Conservation (phyloP, 1,139 yeast genomes). For the Kurtzmaniella natalensis region DNA sequence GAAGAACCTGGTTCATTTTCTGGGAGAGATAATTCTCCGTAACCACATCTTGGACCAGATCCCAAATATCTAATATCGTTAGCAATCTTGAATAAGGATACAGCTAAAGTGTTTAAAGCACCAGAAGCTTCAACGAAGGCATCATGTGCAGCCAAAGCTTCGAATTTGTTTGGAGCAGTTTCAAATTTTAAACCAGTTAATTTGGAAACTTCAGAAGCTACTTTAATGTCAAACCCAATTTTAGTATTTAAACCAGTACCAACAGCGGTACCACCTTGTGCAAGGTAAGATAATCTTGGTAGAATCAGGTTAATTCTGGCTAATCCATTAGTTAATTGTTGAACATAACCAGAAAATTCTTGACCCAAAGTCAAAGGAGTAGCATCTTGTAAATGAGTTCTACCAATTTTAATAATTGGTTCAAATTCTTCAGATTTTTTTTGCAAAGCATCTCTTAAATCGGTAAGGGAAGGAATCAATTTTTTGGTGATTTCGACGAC, state of each 20-base stretch:
- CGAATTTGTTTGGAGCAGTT: conserved; percentile 95
- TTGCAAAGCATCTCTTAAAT: conserved; percentile 65
- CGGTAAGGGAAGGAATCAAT: conserved; percentile 68
- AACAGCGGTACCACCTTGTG: conserved; percentile 98
- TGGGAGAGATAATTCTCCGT: conserved; percentile 85
- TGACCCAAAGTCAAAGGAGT: conserved; percentile 93
- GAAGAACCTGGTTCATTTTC: conserved; percentile 97
- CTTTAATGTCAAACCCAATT: conserved; percentile 74
- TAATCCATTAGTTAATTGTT: conserved; percentile 81
- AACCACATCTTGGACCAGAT: conserved; percentile 96
- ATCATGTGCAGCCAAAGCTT: conserved; percentile 94
- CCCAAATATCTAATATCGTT: conserved; percentile 93
- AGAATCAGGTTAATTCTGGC: conserved; percentile 66
- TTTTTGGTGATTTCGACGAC: conserved; percentile 71
- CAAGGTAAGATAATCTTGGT: conserved; percentile 67
- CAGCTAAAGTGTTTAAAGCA: conserved; percentile 86
- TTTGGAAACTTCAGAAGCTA: conserved; percentile 69
- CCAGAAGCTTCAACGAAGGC: conserved; percentile 93
- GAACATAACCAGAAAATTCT: conserved; percentile 90
- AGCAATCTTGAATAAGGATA: conserved; percentile 85
- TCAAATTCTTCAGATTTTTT: conserved; percentile 71
- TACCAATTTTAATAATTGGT: conserved; percentile 86
- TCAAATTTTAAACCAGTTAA: conserved; percentile 77
- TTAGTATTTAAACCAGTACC: conserved; percentile 92
- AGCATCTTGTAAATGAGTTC: conserved; percentile 96